Conservation (phyloP, 176 grass and related monocot genomes). For the Microstegium vimineum region DNA sequence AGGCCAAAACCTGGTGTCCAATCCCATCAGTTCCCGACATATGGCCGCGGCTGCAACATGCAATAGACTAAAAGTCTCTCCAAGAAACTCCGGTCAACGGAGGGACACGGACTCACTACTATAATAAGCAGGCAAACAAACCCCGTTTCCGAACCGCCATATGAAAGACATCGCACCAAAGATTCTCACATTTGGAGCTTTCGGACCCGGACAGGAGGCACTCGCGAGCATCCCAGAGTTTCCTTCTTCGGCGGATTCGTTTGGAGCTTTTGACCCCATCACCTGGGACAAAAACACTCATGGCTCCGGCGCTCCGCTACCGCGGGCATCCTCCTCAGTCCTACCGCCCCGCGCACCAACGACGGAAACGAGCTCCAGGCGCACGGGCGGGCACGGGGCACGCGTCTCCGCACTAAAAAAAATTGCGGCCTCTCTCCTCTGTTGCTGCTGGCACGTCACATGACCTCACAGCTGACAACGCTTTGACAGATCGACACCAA, state of each 20-base stretch:
- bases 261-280: slow-evolving; percentile 24
- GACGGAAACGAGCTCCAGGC: not conserved
- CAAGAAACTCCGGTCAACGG: not conserved
- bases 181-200: not conserved
- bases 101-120: not conserved
- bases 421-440: not conserved
- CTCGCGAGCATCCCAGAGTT: slow-evolving; percentile 30
- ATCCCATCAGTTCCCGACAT: not conserved
- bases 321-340: slow-evolving; percentile 3
- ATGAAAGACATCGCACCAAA: not conserved
- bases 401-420: not conserved
- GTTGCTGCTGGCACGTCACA: not conserved
- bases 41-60: not conserved
- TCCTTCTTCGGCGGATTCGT: slow-evolving; percentile 30
- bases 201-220: slow-evolving; percentile 1
- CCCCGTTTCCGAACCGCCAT: not conserved
- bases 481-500: not conserved
- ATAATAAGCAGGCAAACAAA: not conserved
- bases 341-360: not conserved
- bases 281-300: not conserved
- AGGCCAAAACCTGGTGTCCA: not conserved
- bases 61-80: not conserved
- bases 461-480: not conserved
- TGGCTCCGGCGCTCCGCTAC: not conserved
- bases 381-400: not conserved